Evolutionary conservation across 352 stramenopile genomes (phyloP).

Genomic region (Phytophthora pisi): DNA sequence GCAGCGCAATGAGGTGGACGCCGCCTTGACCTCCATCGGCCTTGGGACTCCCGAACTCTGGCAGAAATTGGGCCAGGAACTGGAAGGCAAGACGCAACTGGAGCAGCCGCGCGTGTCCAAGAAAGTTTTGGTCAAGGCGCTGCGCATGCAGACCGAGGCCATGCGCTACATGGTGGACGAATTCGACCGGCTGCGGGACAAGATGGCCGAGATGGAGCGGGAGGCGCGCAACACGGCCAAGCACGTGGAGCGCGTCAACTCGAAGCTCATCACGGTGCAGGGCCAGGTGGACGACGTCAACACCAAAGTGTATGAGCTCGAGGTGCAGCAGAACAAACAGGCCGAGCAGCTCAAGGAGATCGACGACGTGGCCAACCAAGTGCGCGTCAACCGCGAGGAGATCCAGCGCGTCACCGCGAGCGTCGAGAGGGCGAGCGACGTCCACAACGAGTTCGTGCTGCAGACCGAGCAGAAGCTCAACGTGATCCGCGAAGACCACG

Average conservation of each 20-base stretch:
- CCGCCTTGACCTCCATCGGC: slow-evolving; percentile 60
- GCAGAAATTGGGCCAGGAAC: slow-evolving; percentile 76
- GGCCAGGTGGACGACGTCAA: slow-evolving; percentile 75
- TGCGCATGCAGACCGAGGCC: slow-evolving; percentile 84
- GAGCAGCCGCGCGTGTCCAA: slow-evolving; percentile 84
- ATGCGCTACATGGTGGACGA: slow-evolving; percentile 87
- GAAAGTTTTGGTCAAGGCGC: slow-evolving; percentile 81
- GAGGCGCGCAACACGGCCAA: slow-evolving; percentile 79
- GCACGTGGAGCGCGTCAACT: slow-evolving; percentile 78
- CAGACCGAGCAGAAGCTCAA: slow-evolving; percentile 59
- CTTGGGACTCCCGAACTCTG: slow-evolving; percentile 80
- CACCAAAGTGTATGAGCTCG: slow-evolving; percentile 69
- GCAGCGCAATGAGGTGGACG: slow-evolving; percentile 87
- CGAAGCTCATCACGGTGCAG: slow-evolving; percentile 78
- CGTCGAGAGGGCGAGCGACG: slow-evolving; percentile 48
- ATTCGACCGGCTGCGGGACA: slow-evolving; percentile 78
- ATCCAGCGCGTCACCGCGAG: slow-evolving; percentile 48
- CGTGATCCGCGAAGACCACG: slow-evolving; percentile 64
- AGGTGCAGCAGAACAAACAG: slow-evolving; percentile 62
- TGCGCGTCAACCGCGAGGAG: slow-evolving; percentile 60
- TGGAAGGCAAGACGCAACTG: slow-evolving; percentile 80
- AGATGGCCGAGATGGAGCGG: slow-evolving; percentile 80
- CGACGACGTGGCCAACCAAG: slow-evolving; percentile 62
- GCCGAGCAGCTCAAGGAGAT: slow-evolving; percentile 74
- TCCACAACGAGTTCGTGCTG: slow-evolving; percentile 57